Evolutionary conservation across 78 protist species (phyloP).

Genomic region (Guillardia theta): DNA sequence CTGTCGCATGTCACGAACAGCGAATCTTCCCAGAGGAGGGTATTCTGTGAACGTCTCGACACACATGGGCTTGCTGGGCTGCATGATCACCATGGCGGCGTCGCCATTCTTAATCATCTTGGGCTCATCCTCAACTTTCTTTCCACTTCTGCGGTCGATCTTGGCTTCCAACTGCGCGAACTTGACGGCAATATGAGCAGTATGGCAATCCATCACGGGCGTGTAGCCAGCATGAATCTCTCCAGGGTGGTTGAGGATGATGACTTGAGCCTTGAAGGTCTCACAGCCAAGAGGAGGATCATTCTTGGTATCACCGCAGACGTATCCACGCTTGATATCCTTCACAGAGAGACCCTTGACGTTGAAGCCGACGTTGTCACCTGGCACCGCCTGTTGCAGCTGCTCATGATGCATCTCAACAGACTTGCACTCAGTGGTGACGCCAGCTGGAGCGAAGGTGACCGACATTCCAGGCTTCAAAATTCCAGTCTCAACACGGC

Average conservation of each 20-base stretch:
- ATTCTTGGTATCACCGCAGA: constrained; percentile 81
- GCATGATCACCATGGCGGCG: constrained; percentile 86
- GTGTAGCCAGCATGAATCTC: constrained; percentile 89
- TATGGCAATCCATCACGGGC: constrained; percentile 96
- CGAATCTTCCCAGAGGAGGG: constrained; percentile 98
- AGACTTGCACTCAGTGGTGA: constrained; percentile 89
- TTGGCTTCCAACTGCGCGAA: constrained; percentile 80
- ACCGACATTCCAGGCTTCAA: constrained; percentile 88
- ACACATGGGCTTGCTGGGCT: constrained; percentile 90
- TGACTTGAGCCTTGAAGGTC: constrained; percentile 93
- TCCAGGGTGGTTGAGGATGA: constrained; percentile 95
- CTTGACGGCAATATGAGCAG: constrained; percentile 96
- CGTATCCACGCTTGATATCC: constrained; percentile 93
- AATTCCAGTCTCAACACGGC: constrained; percentile 97
- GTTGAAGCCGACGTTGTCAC: constrained; percentile 97
- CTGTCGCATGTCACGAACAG: constrained; percentile 96
- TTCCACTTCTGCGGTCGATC: constrained; percentile 91
- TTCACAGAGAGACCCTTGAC: constrained; percentile 91
- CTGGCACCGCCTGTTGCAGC: constrained; percentile 84
- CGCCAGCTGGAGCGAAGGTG: constrained; percentile 89
- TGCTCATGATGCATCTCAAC: constrained; percentile 98
- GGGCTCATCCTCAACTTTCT: constrained; percentile 74
- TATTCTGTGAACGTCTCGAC: constrained; percentile 92
- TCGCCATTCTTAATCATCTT: constrained; percentile 85
- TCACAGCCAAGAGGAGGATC: constrained; percentile 84